Evolutionary conservation across 2,329 filamentous ascomycete species (phyloP).

Genomic region (Macroventuria anomochaeta): DNA sequence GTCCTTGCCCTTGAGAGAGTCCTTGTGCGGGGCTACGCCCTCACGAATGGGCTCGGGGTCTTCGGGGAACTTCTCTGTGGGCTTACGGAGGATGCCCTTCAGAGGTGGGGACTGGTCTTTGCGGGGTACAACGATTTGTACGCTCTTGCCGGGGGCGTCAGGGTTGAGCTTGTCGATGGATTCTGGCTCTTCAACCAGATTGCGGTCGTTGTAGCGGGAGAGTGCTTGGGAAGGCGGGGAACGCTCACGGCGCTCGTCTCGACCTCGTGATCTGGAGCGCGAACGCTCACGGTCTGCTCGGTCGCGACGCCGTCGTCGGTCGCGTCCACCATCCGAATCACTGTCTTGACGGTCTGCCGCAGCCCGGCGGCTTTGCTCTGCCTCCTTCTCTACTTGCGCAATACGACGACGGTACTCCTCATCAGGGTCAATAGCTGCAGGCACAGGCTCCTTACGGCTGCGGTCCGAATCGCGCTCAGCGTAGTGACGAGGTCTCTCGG

Average conservation of each 20-base stretch:
- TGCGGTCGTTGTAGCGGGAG: slow-evolving; percentile 40
- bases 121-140: slow-evolving; percentile 72
- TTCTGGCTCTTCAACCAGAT: slow-evolving; percentile 44
- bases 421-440: slow-evolving; percentile 53
- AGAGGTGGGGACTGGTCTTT: slow-evolving; percentile 69
- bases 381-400: slow-evolving; percentile 55
- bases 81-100: slow-evolving; percentile 85
- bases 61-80: slow-evolving; percentile 84
- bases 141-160: slow-evolving; percentile 42
- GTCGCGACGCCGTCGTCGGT: slow-evolving; percentile 45
- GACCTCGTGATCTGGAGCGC: slow-evolving; percentile 31
- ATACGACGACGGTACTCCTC: slow-evolving; percentile 59
- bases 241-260: slow-evolving; percentile 34
- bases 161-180: slow-evolving; percentile 29
- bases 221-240: slow-evolving; percentile 33
- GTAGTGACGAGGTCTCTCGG: slow-evolving; percentile 47
- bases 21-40: slow-evolving; percentile 92
- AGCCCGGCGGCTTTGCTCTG: slow-evolving; percentile 46
- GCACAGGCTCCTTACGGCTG: slow-evolving; percentile 36
- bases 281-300: slow-evolving; percentile 33
- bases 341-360: slow-evolving; percentile 36
- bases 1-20: slow-evolving; percentile 73
- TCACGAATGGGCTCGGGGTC: slow-evolving; percentile 83
- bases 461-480: slow-evolving; percentile 46
- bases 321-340: slow-evolving; percentile 44